phyloP scores from a whole-genome alignment of 306 rosid genomes.

The Cicer chorassanicum region DNA sequence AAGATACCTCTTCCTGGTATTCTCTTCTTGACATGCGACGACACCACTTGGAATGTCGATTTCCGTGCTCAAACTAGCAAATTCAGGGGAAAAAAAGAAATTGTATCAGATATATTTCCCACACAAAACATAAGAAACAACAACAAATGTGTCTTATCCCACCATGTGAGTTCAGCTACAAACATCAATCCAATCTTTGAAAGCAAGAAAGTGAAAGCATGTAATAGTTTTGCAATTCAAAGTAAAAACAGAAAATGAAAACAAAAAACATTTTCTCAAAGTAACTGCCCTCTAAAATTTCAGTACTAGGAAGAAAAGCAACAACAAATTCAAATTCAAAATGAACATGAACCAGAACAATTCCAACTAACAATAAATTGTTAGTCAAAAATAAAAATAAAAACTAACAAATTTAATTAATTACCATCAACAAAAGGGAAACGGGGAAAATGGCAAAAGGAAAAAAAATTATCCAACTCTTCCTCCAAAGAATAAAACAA shows the following conservation, averaged over 20 bases:
- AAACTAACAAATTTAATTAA: slow-evolving; percentile 3
- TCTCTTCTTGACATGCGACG: slow-evolving; percentile 55
- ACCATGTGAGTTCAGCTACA: not conserved
- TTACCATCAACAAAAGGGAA: slow-evolving; percentile 3
- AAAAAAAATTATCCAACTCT: not conserved
- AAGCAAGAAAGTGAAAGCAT: not conserved
- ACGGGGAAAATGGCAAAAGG: not conserved
- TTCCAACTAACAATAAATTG: slow-evolving; percentile 19
- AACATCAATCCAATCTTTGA: slow-evolving; percentile 12
- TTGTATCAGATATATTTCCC: slow-evolving; percentile 33
- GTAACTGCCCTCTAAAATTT: not conserved
- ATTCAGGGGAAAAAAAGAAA: not conserved
- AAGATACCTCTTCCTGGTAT: slow-evolving; percentile 69
- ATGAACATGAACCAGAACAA: slow-evolving; percentile 1
- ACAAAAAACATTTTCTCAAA: not conserved
- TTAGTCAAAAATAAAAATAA: too few species aligned
- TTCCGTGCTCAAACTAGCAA: slow-evolving; percentile 51
- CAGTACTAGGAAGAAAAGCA: not conserved
- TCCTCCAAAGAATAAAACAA: not conserved
- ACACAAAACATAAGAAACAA: slow-evolving; percentile 15
- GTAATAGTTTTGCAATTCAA: not conserved
- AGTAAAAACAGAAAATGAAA: not conserved
- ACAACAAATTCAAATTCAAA: not conserved
- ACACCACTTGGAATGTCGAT: slow-evolving; percentile 53
- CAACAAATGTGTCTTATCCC: slow-evolving; percentile 3